phyloP scores from a whole-genome alignment of 345 rosid genomes.

The Pistacia vera region DNA sequence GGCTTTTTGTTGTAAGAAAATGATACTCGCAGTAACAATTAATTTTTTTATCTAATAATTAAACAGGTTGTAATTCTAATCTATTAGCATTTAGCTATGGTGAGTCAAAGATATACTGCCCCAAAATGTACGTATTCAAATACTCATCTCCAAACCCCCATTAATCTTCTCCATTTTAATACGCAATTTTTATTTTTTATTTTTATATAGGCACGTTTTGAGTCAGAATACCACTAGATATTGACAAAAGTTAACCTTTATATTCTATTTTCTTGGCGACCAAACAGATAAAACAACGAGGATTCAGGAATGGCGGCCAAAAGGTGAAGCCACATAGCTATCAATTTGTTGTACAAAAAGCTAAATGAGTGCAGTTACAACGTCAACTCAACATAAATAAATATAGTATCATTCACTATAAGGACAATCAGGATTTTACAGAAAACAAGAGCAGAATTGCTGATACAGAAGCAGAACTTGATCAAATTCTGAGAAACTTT shows the following conservation, averaged over 20 bases:
- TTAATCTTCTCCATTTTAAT: constrained; percentile 2
- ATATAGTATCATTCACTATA: neutral
- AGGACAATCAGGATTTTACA: neutral
- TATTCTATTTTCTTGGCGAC: neutral
- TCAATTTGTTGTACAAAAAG: too few species aligned
- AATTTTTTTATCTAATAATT: too few species aligned
- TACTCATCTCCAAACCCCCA: neutral
- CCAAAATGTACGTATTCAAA: neutral
- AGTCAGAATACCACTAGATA: constrained; percentile 15
- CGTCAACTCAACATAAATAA: too few species aligned
- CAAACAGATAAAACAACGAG: constrained; percentile 1
- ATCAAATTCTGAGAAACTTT: neutral
- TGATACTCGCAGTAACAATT: too few species aligned
- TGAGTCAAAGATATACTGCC: constrained; percentile 22
- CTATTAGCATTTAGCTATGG: neutral
- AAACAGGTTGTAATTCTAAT: too few species aligned
- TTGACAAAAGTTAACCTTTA: neutral
- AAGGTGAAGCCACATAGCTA: too few species aligned
- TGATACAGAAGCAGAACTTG: neutral
- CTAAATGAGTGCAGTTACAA: neutral
- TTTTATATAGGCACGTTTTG: neutral
- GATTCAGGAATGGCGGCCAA: neutral
- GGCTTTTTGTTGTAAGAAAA: too few species aligned
- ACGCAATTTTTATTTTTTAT: constrained; percentile 11
- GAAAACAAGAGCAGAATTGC: too few species aligned